Evolutionary conservation across 306 rosid species (phyloP), one percentile per base, ranked within the genome.

Genomic region (Castanea mollissima): DNA sequence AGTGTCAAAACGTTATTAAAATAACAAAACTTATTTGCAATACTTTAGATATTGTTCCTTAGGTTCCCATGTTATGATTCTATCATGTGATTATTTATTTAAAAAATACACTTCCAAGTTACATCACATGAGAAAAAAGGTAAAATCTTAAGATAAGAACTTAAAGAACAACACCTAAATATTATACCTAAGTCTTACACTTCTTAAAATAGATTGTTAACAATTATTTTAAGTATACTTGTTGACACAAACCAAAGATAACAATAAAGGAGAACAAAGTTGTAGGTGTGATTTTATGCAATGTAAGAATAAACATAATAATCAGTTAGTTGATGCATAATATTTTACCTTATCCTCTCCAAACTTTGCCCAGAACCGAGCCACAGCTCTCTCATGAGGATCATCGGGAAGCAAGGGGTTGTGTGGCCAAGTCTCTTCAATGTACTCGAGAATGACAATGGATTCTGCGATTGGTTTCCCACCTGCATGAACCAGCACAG

Each of bases 381-480:
- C 83, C 6, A 79, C n/a, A 31, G 81, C 81, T 69, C 82, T 83
- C 9, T 56, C 83, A 69, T 44, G 25, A 63, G 85, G 74, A 21
- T 80, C 83, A 5, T 55, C 14, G 0, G 89, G 85, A 21, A 83
- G 77, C 67, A 87, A 8, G 3, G 86, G 87, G 5, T 72, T 62
- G 2, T 76, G 52, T 5, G 86, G 83, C 83, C 88, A 84, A 0
- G 69, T 82, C 21, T 89, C 88, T 1, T 89, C 88, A 25, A 91
- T 84, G 70, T 88, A 87, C 54, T 88, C 76, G 55, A 90, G 74
- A 55, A 90, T 88, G 21, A 85, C 32, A 44, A 78, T 55, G 73
- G 89, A 88, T 64, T 87, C 94, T 4, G 51, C 62, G 6, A 91
- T 52, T 1, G 91, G 73, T 11, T 83, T 87, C 73, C 85, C 92